phyloP scores from a whole-genome alignment of 2,329 filamentous ascomycete genomes.

The Chaetomium sp. region DNA sequence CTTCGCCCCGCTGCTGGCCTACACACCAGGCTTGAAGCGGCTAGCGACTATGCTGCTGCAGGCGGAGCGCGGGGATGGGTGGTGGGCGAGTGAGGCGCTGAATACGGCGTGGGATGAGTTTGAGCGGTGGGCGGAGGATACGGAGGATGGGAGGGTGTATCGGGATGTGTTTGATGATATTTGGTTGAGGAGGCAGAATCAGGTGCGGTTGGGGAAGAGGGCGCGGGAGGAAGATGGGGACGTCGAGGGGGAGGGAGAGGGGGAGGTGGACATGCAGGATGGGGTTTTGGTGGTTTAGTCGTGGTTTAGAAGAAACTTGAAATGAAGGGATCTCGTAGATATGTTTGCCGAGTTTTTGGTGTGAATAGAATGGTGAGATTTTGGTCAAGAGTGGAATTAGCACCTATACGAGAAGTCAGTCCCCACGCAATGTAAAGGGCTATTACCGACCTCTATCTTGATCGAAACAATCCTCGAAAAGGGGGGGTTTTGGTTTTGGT shows the following conservation, averaged over 20 bases:
- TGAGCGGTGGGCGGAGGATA: constrained; percentile 27
- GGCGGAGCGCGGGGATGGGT: constrained; percentile 8
- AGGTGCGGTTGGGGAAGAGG: constrained; percentile 4
- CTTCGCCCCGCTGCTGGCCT: constrained; percentile 26
- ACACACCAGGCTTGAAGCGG: constrained; percentile 21
- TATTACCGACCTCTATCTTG: no score
- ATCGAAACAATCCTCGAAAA: no score
- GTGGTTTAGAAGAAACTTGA: no score
- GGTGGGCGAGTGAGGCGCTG: constrained; percentile 13
- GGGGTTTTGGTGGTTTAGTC: no score
- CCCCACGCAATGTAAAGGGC: no score
- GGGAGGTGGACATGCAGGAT: neutral
- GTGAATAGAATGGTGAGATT: no score
- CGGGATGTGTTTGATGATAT: constrained; percentile 29
- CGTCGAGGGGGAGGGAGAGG: neutral
- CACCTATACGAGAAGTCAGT: no score
- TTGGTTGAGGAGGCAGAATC: constrained; percentile 16
- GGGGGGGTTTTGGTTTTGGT: no score
- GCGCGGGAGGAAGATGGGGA: neutral
- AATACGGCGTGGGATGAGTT: constrained; percentile 20
- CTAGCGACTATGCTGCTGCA: constrained; percentile 21
- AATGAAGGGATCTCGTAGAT: no score
- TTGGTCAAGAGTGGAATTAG: no score
- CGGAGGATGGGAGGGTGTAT: constrained; percentile 28
- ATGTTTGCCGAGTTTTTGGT: no score